phyloP scores from a whole-genome alignment of 164 flowering plant species.

The Vitis labrusca region DNA sequence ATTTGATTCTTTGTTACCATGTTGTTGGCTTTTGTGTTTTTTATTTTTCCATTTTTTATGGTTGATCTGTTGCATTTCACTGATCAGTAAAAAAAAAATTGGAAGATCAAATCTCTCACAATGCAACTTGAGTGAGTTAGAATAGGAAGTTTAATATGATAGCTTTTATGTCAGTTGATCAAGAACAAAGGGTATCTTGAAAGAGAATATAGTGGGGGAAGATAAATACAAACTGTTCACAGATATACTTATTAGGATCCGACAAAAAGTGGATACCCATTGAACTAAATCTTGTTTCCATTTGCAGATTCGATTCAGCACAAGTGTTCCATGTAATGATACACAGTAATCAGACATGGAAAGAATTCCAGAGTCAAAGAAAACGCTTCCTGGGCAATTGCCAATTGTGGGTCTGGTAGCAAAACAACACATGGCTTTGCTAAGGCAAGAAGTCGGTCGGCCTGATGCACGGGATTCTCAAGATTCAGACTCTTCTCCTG shows the following conservation, averaged over 20 bases:
- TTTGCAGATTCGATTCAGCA: slow-evolving; percentile 22
- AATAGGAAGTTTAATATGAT: too few relatives aligned
- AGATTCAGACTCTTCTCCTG: slow-evolving; percentile 22
- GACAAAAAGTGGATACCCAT: not conserved
- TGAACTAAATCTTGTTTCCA: slow-evolving; percentile 4
- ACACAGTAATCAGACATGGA: slow-evolving; percentile 43
- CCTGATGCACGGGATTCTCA: slow-evolving; percentile 25
- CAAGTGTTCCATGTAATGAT: slow-evolving; percentile 32
- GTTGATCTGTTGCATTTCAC: not conserved
- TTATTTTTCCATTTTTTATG: not conserved
- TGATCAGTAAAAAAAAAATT: not conserved
- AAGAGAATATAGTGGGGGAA: not conserved
- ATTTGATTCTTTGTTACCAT: not conserved
- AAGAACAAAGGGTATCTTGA: not conserved
- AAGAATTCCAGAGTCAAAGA: slow-evolving; percentile 41
- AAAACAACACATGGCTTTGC: not conserved
- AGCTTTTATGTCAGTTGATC: not conserved
- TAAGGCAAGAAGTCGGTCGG: slow-evolving; percentile 23
- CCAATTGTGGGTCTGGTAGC: slow-evolving; percentile 17
- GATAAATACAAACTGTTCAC: not conserved
- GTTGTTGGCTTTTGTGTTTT: not conserved
- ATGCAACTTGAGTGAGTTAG: too few relatives aligned
- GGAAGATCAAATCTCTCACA: too few relatives aligned
- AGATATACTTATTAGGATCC: not conserved
- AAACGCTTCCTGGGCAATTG: slow-evolving; percentile 30